A percentile compares a stretch with the other conserved stretches of the same genome.
Evolutionary conservation across 805 yeast genomes (phyloP).

Genomic region (Metschnikowia arizonensis): DNA sequence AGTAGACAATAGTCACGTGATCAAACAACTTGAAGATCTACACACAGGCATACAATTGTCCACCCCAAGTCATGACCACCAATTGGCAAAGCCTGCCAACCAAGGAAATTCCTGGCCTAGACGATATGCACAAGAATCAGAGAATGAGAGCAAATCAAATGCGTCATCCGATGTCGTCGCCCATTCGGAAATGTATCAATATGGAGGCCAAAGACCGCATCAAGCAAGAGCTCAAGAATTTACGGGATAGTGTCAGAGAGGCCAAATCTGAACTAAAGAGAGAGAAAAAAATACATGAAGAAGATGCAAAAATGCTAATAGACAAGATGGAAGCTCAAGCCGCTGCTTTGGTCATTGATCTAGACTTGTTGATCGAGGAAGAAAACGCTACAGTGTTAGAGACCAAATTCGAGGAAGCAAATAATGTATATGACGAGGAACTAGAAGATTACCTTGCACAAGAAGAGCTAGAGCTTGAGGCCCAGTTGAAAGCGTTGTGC

Average conservation of each 20-base stretch:
- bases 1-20: neutral
- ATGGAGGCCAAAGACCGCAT: neutral
- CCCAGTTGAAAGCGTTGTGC: slow-evolving; percentile 14
- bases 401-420: neutral
- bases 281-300: slow-evolving; percentile 13
- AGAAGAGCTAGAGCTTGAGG: slow-evolving; percentile 19
- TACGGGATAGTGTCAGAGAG: slow-evolving; percentile 13
- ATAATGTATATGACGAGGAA: slow-evolving; percentile 10
- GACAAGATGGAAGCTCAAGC: slow-evolving; percentile 12
- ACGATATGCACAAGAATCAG: slow-evolving; percentile 12
- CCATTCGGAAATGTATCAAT: slow-evolving; percentile 4
- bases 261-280: slow-evolving; percentile 10
- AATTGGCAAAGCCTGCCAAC: slow-evolving; percentile 17
- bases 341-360: slow-evolving; percentile 10
- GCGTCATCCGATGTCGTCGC: slow-evolving; percentile 18
- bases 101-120: slow-evolving; percentile 6
- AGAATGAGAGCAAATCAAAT: slow-evolving; percentile 10
- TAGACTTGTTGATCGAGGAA: slow-evolving; percentile 10
- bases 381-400: slow-evolving; percentile 1
- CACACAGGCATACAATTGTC: neutral
- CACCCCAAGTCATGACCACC: slow-evolving; percentile 1
- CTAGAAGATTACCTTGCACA: slow-evolving; percentile 15
- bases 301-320: slow-evolving; percentile 7
- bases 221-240: slow-evolving; percentile 8
- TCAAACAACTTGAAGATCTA: neutral